phyloP scores from a whole-genome alignment of 73 alveolate genomes.

The Paramecium octaurelia region DNA sequence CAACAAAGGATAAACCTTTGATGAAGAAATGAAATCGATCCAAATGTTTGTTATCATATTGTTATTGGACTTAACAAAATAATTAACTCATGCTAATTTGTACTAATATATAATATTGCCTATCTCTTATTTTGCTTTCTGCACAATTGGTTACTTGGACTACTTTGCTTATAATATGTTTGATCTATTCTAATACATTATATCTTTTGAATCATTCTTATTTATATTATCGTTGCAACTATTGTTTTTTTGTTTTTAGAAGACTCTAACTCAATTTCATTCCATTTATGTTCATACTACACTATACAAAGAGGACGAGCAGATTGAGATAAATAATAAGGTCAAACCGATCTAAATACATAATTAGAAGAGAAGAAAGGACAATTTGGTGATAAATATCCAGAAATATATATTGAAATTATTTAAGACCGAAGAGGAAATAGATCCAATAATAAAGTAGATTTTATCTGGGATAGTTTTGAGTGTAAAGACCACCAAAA shows the following conservation, averaged over 20 bases:
- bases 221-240: not conserved
- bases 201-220: not conserved
- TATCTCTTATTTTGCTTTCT: not conserved
- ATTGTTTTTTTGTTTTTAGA: not conserved
- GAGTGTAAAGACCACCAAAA: conserved; percentile 6
- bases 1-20: not conserved
- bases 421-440: conserved; percentile 33
- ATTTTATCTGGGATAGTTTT: not conserved
- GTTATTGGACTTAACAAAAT: conserved; percentile 4
- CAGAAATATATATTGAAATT: not conserved
- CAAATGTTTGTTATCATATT: not conserved
- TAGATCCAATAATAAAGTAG: not conserved
- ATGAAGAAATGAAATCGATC: not conserved
- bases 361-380: not conserved
- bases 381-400: not conserved
- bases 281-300: not conserved
- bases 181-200: not conserved
- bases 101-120: not conserved
- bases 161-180: not conserved
- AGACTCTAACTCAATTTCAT: not conserved
- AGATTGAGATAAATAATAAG: not conserved
- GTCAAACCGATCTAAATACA: not conserved
- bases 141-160: not conserved
- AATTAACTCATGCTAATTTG: not conserved
- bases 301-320: not conserved